A percentile compares a stretch with the other conserved stretches of the same genome.
Conservation (phyloP, 805 yeast genomes). For the Metschnikowia similis region DNA sequence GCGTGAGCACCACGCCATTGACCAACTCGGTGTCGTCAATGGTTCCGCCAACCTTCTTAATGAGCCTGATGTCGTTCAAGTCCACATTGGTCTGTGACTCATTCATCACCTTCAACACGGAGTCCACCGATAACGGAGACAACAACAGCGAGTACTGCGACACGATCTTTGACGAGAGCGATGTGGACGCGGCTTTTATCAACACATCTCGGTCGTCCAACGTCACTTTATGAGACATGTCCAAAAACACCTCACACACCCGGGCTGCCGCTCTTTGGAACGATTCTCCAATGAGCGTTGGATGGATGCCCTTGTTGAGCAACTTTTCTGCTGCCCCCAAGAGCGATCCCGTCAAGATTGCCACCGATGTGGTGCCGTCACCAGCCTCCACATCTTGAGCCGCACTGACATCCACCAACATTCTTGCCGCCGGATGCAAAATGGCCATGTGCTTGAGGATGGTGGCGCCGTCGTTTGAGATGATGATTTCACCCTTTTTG, state of each 20-base stretch:
- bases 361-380: slow-evolving; percentile 98
- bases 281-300: slow-evolving; percentile 89
- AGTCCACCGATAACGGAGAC: slow-evolving; percentile 92
- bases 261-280: slow-evolving; percentile 85
- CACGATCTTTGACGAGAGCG: slow-evolving; percentile 91
- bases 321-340: slow-evolving; percentile 93
- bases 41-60: slow-evolving; percentile 96
- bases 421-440: slow-evolving; percentile 96
- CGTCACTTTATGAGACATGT: slow-evolving; percentile 80
- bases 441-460: slow-evolving; percentile 97
- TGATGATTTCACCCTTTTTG: slow-evolving; percentile 84
- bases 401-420: slow-evolving; percentile 92
- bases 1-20: slow-evolving; percentile 91
- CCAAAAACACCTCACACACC: slow-evolving; percentile 75
- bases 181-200: slow-evolving; percentile 89
- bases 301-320: slow-evolving; percentile 88
- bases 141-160: slow-evolving; percentile 82
- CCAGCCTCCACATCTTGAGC: slow-evolving; percentile 99
- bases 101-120: slow-evolving; percentile 75
- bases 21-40: slow-evolving; percentile 93
- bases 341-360: slow-evolving; percentile 89
- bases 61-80: slow-evolving; percentile 78
- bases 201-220: slow-evolving; percentile 77
- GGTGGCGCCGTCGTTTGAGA: slow-evolving; percentile 98
- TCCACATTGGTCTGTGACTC: slow-evolving; percentile 67